Conservation (phyloP, 2,329 filamentous ascomycete species). For the Onygenales sp. region DNA sequence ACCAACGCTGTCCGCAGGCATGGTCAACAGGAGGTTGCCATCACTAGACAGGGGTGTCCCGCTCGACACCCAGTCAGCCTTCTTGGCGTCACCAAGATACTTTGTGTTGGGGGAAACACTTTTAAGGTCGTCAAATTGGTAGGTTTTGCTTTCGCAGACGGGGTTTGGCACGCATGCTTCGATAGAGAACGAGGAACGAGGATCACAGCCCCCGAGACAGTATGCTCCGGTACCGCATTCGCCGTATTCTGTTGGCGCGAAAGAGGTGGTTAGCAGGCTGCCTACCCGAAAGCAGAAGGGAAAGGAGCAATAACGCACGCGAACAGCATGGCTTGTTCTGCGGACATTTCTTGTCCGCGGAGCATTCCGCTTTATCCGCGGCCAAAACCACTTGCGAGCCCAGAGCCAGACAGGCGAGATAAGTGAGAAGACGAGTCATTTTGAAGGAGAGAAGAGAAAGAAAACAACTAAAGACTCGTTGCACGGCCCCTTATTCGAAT, state of each 20-base stretch:
- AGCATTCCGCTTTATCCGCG: conserved; percentile 26
- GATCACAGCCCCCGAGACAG: conserved; percentile 93
- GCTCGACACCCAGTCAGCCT: conserved; percentile 80
- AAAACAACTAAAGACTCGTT: neutral
- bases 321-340: conserved; percentile 67
- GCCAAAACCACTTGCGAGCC: conserved; percentile 24
- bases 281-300: neutral
- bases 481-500: too few relatives aligned
- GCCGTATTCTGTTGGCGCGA: conserved; percentile 61
- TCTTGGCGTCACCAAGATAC: conserved; percentile 75
- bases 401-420: conserved; percentile 23
- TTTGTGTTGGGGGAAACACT: conserved; percentile 61
- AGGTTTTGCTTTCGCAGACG: conserved; percentile 64
- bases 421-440: conserved; percentile 28
- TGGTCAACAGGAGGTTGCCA: conserved; percentile 70
- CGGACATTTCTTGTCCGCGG: conserved; percentile 54
- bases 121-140: conserved; percentile 64
- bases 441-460: conserved; percentile 5
- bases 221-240: conserved; percentile 89
- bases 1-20: conserved; percentile 75
- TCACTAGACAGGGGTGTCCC: conserved; percentile 57
- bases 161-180: conserved; percentile 80
- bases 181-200: conserved; percentile 69
- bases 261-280: neutral
- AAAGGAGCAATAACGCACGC: conserved; percentile 47